Evolutionary conservation across 2,329 filamentous ascomycete species (phyloP).

Genomic region (Colletotrichum filicis): DNA sequence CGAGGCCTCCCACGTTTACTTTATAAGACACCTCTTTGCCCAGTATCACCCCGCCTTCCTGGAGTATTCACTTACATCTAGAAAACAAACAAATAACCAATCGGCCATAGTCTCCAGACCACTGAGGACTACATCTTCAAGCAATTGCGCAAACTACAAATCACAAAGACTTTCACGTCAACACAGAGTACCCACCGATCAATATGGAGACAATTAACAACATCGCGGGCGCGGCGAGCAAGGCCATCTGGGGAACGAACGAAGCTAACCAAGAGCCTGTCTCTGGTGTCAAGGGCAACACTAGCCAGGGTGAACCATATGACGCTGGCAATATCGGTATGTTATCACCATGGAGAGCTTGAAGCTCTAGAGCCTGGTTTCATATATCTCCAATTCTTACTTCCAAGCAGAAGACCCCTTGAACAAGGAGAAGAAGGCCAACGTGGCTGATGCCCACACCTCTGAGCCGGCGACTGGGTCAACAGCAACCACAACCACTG

Average conservation of each 20-base stretch:
- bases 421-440: slow-evolving; percentile 20
- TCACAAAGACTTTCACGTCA: not conserved
- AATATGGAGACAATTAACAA: slow-evolving; percentile 74
- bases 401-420: not conserved
- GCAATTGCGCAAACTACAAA: not conserved
- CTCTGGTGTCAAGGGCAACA: slow-evolving; percentile 76
- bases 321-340: slow-evolving; percentile 80
- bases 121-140: not conserved
- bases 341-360: not conserved
- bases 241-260: slow-evolving; percentile 57
- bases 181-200: slow-evolving; percentile 30
- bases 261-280: slow-evolving; percentile 70
- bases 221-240: slow-evolving; percentile 55
- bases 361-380: not conserved
- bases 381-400: not conserved
- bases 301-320: slow-evolving; percentile 76
- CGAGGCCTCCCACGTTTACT: not conserved
- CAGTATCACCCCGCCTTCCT: not conserved
- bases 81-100: not conserved
- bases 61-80: not conserved
- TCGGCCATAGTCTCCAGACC: not conserved
- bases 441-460: not conserved
- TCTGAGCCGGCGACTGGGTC: not conserved
- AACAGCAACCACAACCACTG: not conserved
- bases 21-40: slow-evolving; percentile 23